Evolutionary conservation across 805 yeast genomes (phyloP), one percentile per base, ranked within the genome.

Genomic region (Wickerhamomyces tratensis): DNA sequence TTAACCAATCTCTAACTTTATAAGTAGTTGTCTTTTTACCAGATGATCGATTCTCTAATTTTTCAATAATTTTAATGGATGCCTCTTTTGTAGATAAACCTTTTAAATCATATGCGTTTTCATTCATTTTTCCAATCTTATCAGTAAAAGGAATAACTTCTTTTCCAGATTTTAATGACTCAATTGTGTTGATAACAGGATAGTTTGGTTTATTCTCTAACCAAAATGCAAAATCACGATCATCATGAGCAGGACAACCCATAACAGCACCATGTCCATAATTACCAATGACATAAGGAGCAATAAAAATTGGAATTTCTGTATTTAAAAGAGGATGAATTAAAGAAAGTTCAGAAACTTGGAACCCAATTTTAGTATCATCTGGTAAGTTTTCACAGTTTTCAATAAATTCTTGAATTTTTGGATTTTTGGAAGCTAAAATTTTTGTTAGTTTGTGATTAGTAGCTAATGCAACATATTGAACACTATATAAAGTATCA

Each of bases 241-340:
- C 66, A 60, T 93, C 98, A 59, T 89, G 97, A 0, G 84, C 96
- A 2, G 98, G 98, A 53, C 94, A 86, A 2, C 98, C 98, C 98
- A 93, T 91, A 0, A 91, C 98, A 1, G 96, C 95, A 35, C 96
- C 96, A 43, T 77, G 77, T 1, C 97, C 97, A 56, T 91, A 91
- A 5, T 74, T 65, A 5, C 84, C 79, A 33, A 91, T 58, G 1
- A 91, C 98, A 59, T 89, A 93, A 0, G 96, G 95, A 0, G 98
- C 96, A 3, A 74, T 89, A 64, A 75, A 93, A 0, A 91, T 77
- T 0, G 97, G 97, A 6, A 91, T 45, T 30, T 62, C 50, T 2
- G 66, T 58, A 33, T 63, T 62, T 13, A 52, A 57, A 2, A 89
- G 61, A 1, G 98, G 98, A 46, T 85, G 71, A 0, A 65, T 50